phyloP scores from a whole-genome alignment of 331 rosid genomes.

The Phaseolus coccineus region DNA sequence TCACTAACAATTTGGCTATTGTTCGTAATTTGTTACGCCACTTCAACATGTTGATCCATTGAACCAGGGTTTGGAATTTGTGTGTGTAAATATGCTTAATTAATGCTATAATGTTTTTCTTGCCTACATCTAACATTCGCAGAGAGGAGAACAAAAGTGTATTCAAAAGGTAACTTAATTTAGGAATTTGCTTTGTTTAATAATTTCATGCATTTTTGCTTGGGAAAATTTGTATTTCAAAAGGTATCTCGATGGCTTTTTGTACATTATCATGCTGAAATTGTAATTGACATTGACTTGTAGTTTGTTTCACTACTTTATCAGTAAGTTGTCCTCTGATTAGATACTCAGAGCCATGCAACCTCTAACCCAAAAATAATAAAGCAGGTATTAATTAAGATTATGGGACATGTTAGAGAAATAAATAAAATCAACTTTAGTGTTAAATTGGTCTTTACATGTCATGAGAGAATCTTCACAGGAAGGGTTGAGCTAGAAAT shows the following conservation, averaged over 20 bases:
- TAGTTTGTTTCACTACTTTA: too few relatives aligned
- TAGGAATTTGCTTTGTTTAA: too few relatives aligned
- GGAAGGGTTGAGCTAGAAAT: background rate
- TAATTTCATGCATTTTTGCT: conserved; percentile 4
- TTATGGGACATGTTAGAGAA: background rate
- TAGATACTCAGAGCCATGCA: too few relatives aligned
- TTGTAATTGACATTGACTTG: conserved; percentile 15
- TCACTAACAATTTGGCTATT: conserved; percentile 69
- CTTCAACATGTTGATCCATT: conserved; percentile 49
- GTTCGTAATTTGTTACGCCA: conserved; percentile 41
- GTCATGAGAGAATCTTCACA: background rate
- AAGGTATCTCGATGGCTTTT: too few relatives aligned
- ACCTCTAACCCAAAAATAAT: too few relatives aligned
- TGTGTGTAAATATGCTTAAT: too few relatives aligned
- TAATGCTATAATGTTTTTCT: background rate
- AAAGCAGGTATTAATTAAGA: background rate
- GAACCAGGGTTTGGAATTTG: background rate
- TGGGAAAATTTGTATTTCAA: background rate
- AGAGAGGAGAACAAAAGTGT: conserved; percentile 8
- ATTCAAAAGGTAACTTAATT: background rate
- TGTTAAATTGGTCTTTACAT: background rate
- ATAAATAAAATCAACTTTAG: background rate
- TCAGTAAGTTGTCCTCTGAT: too few relatives aligned
- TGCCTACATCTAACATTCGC: conserved; percentile 15
- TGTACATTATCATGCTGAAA: conserved; percentile 1